These are phyloP conservation scores for Ustilago loliicola DNA, from an alignment of 1,284 basidiomycete genomes.

Conservation along the genomic window DNA sequence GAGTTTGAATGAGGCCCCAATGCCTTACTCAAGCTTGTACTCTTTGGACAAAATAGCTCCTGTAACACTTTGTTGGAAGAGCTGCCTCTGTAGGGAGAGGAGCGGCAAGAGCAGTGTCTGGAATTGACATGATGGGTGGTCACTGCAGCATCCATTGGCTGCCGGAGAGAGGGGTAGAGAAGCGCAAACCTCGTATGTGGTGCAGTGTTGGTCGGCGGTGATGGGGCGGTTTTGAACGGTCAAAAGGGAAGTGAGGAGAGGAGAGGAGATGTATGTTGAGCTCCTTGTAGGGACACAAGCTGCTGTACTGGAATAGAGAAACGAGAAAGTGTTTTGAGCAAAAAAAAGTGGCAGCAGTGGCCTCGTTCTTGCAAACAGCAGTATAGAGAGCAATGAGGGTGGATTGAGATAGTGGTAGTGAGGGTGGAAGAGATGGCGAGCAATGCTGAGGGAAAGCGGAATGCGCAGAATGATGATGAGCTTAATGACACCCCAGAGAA, in stretches of 20 bases:
- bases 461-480: neutral
- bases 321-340: neutral
- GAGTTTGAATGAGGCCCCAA: too few species aligned
- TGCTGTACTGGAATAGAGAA: neutral
- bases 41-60: too few species aligned
- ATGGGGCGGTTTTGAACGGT: neutral
- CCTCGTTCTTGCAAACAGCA: neutral
- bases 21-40: too few species aligned
- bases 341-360: neutral
- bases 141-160: slow-evolving; percentile 1
- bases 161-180: neutral
- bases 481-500: neutral
- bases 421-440: neutral
- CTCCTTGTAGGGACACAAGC: neutral
- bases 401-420: slow-evolving; percentile 3
- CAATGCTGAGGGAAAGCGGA: neutral
- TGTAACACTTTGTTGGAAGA: neutral
- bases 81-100: slow-evolving; percentile 4
- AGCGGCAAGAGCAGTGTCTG: slow-evolving; percentile 13
- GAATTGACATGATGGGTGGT: slow-evolving; percentile 23
- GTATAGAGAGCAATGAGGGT: neutral
- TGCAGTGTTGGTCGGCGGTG: neutral
- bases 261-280: neutral
- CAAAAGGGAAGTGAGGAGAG: neutral
- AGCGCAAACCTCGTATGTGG: neutral